Percentiles rank a stretch among this genome's conserved stretches.
phyloP scores from a whole-genome alignment of 1,139 yeast species.

The Blastobotrys serpentis region DNA sequence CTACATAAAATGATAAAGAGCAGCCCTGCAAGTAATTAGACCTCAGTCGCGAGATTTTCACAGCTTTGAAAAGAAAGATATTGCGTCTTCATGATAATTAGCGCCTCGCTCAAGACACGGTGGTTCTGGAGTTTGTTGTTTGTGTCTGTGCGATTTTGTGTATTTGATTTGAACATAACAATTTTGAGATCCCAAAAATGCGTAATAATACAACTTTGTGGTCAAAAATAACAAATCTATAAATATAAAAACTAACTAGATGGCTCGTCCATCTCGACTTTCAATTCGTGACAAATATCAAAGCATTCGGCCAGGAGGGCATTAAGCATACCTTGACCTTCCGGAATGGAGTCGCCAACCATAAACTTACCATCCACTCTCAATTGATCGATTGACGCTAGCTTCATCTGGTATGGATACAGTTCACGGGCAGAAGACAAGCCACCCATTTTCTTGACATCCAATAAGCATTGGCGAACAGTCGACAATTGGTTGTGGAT shows the following conservation, averaged over 20 bases:
- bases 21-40: neutral
- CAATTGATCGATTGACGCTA: constrained; percentile 82
- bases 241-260: constrained; percentile 1
- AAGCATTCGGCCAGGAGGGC: constrained; percentile 92
- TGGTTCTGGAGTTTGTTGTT: too few relatives aligned
- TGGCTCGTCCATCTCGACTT: constrained; percentile 78
- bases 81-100: too few relatives aligned
- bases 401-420: constrained; percentile 92
- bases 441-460: constrained; percentile 90
- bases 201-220: too few relatives aligned
- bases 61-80: too few relatives aligned
- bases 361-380: constrained; percentile 89
- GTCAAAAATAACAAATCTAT: neutral
- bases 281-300: constrained; percentile 86
- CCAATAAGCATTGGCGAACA: constrained; percentile 82
- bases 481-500: constrained; percentile 90
- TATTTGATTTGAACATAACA: too few relatives aligned
- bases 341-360: constrained; percentile 85
- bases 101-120: too few relatives aligned
- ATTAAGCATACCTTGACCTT: constrained; percentile 92
- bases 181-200: too few relatives aligned
- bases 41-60: too few relatives aligned
- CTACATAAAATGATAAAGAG: neutral
- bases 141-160: too few relatives aligned
- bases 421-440: constrained; percentile 80